A percentile compares a stretch with the other conserved stretches of the same genome.
Evolutionary conservation across 495 filamentous ascomycete species (phyloP).

Genomic region (Podospora sp.): DNA sequence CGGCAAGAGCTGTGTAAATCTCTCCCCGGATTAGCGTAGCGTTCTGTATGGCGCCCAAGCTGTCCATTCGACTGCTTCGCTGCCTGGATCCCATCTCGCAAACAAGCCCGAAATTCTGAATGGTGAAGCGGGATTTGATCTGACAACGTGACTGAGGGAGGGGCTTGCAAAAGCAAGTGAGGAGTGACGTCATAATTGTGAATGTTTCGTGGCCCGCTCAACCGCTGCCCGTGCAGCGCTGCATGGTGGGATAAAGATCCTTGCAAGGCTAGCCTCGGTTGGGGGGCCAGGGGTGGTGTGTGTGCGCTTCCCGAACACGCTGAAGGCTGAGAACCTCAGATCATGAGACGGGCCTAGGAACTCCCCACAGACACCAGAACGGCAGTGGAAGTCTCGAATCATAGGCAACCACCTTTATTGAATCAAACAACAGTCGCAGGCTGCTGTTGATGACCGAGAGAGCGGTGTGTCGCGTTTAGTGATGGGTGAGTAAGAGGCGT

Average conservation of each 20-base stretch:
- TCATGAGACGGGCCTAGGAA: not conserved
- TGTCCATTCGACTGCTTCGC: not conserved
- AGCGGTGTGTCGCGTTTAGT: not conserved
- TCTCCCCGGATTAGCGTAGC: not conserved
- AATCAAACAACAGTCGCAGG: not conserved
- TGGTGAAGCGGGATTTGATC: not conserved
- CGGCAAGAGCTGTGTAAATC: not conserved
- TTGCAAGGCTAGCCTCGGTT: constrained; percentile 15
- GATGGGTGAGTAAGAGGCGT: not conserved
- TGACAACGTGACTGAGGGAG: not conserved
- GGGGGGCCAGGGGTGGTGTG: constrained; percentile 1
- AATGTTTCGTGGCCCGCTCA: constrained; percentile 12
- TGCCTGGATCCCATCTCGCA: not conserved
- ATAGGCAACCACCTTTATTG: not conserved
- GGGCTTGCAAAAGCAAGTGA: not conserved
- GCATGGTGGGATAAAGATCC: constrained; percentile 21
- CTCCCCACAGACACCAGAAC: not conserved
- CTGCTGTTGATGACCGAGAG: not conserved
- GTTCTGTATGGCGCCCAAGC: not conserved
- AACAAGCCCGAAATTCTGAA: no score
- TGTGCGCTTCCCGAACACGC: not conserved
- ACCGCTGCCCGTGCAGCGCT: constrained; percentile 4
- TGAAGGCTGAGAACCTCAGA: not conserved
- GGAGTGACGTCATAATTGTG: constrained; percentile 24
- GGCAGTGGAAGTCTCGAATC: not conserved